Evolutionary conservation across 106 monocot species (phyloP), one percentile per base, ranked within the genome.

Genomic region (Allium sativum): DNA sequence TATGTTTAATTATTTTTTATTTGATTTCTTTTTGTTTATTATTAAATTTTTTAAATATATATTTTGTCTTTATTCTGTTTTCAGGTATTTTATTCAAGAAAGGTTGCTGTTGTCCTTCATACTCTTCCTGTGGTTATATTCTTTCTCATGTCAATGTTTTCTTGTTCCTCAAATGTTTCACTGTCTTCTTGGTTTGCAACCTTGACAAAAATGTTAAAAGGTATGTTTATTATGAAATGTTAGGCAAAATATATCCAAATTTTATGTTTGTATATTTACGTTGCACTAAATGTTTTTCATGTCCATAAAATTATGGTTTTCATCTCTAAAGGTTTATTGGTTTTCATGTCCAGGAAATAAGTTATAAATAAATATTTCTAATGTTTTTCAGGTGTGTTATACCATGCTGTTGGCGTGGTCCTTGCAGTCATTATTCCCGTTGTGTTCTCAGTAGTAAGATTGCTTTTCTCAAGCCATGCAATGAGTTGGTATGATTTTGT

Each of bases 31-130:
- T 40, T 14, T 45, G 21, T 21, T 45, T 7, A 13, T 44, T 55
- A 12, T 44, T 13, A 62, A 14, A 55, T 54, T 44, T 65, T 52
- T n/a, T 15, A 4, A 18, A 18, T 52, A 46, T 20, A 55, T 65
- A 40, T 42, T 53, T 45, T 12, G 20, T 64, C 59, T 64, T 40
- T 42, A 31, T 46, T 48, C 18, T 64, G 40, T 72, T 68, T 79
- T 60, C 72, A 98, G 98, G 52, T 98, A 61, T 78, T 74, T 65
- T 98, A 98, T 70, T 85, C 91, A 65, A 82, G 76, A 69, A 76
- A 77, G 44, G 58, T 62, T 40, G 56, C 98, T 16, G 16, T 82
- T 16, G 18, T 85, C 20, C 78, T 98, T 76, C 92, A 98, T 62
- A 78, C 66, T 70, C 22, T 98, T 40, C 92, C 98, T 7, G 48